Conservation (phyloP, 129 eudicot genomes). For the Flaveria bidentis region DNA sequence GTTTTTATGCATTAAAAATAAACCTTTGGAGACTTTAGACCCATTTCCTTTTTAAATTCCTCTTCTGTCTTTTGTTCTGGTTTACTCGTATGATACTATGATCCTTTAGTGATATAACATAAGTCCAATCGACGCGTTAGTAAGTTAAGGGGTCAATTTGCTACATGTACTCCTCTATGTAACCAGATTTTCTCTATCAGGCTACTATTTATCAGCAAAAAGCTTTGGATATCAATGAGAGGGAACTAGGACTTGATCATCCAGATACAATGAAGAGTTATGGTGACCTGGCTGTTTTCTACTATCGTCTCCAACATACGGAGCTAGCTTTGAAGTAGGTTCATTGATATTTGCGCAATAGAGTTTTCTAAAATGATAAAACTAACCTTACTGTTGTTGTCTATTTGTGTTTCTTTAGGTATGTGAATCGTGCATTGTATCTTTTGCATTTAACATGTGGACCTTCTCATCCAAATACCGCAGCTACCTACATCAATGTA, state of each 20-base stretch:
- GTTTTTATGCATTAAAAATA: not conserved
- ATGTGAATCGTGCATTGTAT: constrained; percentile 94
- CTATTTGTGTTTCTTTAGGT: constrained; percentile 49
- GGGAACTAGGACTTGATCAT: constrained; percentile 98
- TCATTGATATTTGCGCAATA: not conserved
- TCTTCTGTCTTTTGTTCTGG: too few relatives aligned
- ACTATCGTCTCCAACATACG: constrained; percentile 95
- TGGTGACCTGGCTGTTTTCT: constrained; percentile 96
- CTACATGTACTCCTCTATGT: not conserved
- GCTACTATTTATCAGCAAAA: constrained; percentile 98
- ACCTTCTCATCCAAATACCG: constrained; percentile 98
- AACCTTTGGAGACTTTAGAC: constrained; percentile 8
- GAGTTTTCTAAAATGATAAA: not conserved
- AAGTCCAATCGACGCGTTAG: not conserved
- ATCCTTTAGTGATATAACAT: not conserved
- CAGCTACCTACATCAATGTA: constrained; percentile 94
- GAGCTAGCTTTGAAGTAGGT: constrained; percentile 92
- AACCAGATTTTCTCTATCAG: constrained; percentile 37
- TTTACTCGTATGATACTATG: not conserved
- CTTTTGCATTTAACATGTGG: constrained; percentile 97
- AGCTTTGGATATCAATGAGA: constrained; percentile 96
- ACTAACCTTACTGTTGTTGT: constrained; percentile 14
- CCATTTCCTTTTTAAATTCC: not conserved
- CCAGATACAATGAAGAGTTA: constrained; percentile 99
- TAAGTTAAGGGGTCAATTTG: not conserved